Conservation (phyloP, 768 basidiomycete species). For the Dendrothele bispora region DNA sequence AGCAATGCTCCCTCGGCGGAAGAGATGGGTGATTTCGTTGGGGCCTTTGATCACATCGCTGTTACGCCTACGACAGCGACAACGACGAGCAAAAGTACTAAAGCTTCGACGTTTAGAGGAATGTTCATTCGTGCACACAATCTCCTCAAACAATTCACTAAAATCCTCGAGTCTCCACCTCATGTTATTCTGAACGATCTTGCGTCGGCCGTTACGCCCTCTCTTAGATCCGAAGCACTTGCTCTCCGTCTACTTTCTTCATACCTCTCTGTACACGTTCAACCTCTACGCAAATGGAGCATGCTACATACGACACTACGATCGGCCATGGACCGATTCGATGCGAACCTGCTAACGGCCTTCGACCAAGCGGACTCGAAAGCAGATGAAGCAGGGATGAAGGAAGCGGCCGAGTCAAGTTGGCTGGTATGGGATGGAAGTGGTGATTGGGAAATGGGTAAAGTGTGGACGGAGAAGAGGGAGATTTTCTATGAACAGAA, state of each 20-base stretch:
- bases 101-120: slow-evolving; percentile 43
- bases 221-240: slow-evolving; percentile 60
- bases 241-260: slow-evolving; percentile 68
- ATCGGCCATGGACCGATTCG: slow-evolving; percentile 84
- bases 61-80: slow-evolving; percentile 13
- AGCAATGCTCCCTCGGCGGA: slow-evolving; percentile 30
- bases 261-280: slow-evolving; percentile 70
- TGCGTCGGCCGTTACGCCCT: slow-evolving; percentile 39
- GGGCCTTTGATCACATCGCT: slow-evolving; percentile 26
- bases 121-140: slow-evolving; percentile 67
- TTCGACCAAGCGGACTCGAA: slow-evolving; percentile 86
- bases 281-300: slow-evolving; percentile 72
- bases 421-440: slow-evolving; percentile 77
- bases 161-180: slow-evolving; percentile 59
- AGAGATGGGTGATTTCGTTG: slow-evolving; percentile 51
- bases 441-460: slow-evolving; percentile 88
- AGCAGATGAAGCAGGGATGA: slow-evolving; percentile 75
- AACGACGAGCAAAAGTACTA: slow-evolving; percentile 9
- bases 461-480: slow-evolving; percentile 93
- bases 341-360: slow-evolving; percentile 78
- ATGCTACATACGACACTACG: slow-evolving; percentile 64
- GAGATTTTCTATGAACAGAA: slow-evolving; percentile 89
- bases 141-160: slow-evolving; percentile 59
- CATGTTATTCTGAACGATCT: slow-evolving; percentile 67
- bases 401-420: slow-evolving; percentile 75